These are phyloP conservation scores for Psophocarpus tetragonolobus DNA, from an alignment of 306 rosid genomes.

Conservation along the genomic window DNA sequence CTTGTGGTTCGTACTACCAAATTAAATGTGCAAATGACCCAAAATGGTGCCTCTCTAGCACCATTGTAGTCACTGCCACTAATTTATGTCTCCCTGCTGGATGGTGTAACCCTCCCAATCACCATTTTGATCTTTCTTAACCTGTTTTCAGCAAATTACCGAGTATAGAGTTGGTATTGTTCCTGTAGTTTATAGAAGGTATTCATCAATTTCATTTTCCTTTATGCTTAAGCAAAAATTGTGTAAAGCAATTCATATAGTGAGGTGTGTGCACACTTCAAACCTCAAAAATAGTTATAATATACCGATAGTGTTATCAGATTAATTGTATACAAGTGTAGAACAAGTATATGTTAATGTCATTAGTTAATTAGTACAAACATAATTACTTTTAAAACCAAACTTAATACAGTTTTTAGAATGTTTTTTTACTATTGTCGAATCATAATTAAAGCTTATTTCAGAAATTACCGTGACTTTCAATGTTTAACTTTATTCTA, in stretches of 20 bases:
- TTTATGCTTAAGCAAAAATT: not conserved
- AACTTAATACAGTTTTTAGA: not conserved
- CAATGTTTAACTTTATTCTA: not conserved
- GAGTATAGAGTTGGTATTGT: conserved; percentile 72
- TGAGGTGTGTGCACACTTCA: not conserved
- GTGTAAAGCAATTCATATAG: too few relatives aligned
- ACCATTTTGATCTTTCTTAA: conserved; percentile 77
- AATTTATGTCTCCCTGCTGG: conserved; percentile 90
- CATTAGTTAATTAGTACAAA: not conserved
- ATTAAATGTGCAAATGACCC: conserved; percentile 71
- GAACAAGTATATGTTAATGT: not conserved
- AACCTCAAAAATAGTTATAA: not conserved
- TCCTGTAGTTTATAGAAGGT: conserved; percentile 72
- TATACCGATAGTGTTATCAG: not conserved
- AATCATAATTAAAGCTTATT: not conserved
- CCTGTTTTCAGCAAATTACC: conserved; percentile 78
- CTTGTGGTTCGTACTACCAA: conserved; percentile 77
- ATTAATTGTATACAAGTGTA: not conserved
- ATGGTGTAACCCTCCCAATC: conserved; percentile 85
- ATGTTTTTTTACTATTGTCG: not conserved
- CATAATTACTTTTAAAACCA: not conserved
- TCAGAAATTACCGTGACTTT: not conserved
- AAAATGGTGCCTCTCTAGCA: conserved; percentile 66
- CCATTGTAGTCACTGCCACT: conserved; percentile 79
- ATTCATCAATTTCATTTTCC: not conserved